Base-by-base conservation (phyloP, 192 early-diverging fungal species). In the Spinellus fusiger region DNA sequence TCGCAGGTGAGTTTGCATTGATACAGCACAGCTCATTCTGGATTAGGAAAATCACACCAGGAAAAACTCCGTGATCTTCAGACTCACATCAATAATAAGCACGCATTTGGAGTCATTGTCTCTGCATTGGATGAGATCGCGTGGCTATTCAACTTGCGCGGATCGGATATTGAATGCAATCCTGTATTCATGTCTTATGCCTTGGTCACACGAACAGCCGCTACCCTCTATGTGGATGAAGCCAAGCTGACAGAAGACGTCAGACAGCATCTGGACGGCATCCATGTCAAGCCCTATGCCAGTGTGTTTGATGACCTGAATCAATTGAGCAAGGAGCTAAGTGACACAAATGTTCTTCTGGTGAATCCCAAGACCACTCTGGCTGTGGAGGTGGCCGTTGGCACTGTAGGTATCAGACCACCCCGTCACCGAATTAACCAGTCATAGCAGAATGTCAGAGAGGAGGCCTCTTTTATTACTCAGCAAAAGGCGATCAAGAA, bases 61-160 rank as follows among this genome's bases (percentile, higher is more conserved):
- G 88, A 88, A 25, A 95, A 98, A 77, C 81, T 95, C 27, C 59
- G 56, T 10, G 75, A 78, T 12, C 66, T 98, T 31, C 90, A 88
- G 29, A 83, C 78, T 25, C 69, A 77, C 50, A 74, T 94, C 25
- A 71, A 76, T 38, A 23, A 16, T 1, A 81, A 89, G 64, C 73
- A 78, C 13, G 73, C 71, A 6, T 83, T 80, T 59, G 96, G 91
- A 26, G 80, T 92, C 48, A 83, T 94, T 2, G 83, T 95, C 5
- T 86, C 93, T 6, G 93, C 87, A 7, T 78, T 99, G 54, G 96
- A 97, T 71, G 96, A 98, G 76, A 83, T 98, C 61, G 92, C 92
- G 9, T 98, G 96, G 96, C 79, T 98, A 31, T 93, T 93, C 74
- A 98, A 98, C 69, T 74, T 98, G 52, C 89, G 96, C 59, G 96